Percentiles rank a stretch among this genome's conserved stretches.
phyloP scores from a whole-genome alignment of 768 basidiomycete genomes.

The Leucogyrophana mollusca region DNA sequence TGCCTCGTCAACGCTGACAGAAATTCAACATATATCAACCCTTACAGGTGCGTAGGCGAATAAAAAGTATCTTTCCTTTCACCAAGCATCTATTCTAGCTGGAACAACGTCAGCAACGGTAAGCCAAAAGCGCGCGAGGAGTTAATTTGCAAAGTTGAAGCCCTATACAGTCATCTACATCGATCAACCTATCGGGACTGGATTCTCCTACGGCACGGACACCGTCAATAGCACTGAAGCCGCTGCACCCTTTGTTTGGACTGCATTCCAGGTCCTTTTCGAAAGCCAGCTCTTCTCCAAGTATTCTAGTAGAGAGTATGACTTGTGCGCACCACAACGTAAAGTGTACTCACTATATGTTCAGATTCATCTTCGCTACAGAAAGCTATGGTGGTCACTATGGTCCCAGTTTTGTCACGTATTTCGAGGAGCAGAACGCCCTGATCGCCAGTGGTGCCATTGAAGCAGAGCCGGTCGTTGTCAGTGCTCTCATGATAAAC shows the following conservation, averaged over 20 bases:
- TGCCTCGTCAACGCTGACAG: slow-evolving; percentile 58
- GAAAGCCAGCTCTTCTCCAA: slow-evolving; percentile 52
- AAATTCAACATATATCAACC: slow-evolving; percentile 52
- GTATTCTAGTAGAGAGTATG: slow-evolving; percentile 54
- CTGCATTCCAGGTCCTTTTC: slow-evolving; percentile 61
- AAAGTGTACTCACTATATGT: not conserved
- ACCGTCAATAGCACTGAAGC: slow-evolving; percentile 49
- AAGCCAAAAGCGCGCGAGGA: slow-evolving; percentile 14
- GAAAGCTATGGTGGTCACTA: slow-evolving; percentile 73
- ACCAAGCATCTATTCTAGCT: slow-evolving; percentile 33
- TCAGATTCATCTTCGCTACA: slow-evolving; percentile 60
- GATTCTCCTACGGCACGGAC: slow-evolving; percentile 59
- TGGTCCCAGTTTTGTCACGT: slow-evolving; percentile 62
- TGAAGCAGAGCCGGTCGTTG: slow-evolving; percentile 48
- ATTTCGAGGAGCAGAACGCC: slow-evolving; percentile 61
- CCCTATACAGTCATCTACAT: slow-evolving; percentile 60
- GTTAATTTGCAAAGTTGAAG: not conserved
- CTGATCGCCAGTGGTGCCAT: slow-evolving; percentile 44
- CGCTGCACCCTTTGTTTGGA: slow-evolving; percentile 61
- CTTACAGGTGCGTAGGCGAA: slow-evolving; percentile 50
- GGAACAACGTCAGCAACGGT: slow-evolving; percentile 72
- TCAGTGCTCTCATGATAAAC: slow-evolving; percentile 65
- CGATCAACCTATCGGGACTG: slow-evolving; percentile 66
- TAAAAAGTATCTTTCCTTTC: not conserved
- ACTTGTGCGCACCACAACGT: slow-evolving; percentile 1